Evolutionary conservation across 768 basidiomycete genomes (phyloP), one percentile per base, ranked within the genome.

Genomic region (Nevesoporus exiguus): DNA sequence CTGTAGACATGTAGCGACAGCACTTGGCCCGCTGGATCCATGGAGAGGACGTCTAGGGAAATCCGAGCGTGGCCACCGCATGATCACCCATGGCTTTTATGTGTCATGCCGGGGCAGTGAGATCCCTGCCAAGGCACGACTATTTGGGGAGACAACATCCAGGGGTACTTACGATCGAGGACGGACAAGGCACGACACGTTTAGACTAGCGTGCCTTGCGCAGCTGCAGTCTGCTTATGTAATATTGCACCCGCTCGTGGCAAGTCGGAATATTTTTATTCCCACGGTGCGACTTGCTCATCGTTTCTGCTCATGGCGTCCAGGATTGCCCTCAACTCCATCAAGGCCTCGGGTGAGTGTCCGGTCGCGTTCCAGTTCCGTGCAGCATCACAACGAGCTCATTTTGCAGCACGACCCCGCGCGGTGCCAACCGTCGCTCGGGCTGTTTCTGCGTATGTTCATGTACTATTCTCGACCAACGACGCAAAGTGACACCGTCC

Each of bases 251-350:
- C 11, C 44, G 51, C 34, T 61, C 69, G 70, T 70, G 54, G 52
- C 58, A 58, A 66, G 61, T 57, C 69, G 69, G 69, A 60, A 56
- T 65, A 63, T 60, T 66, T 66, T 59, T 44, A 25, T 71, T 70
- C 70, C 22, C 69, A 70, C 70, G 61, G 49, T 49, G 37, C 55
- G 22, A 48, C 41, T 50, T 49, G 10, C 48, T 52, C 45, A 47
- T 54, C 41, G 37, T 57, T 41, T 54, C 36, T 44, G 51, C 49
- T 55, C 61, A 87, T 87, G 85, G 84, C 84, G 60, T 85, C 85
- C 69, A 82, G 84, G 79, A 81, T 87, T 73, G 84, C 83, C 70
- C 70, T 85, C 62, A 80, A 73, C 76, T 74, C 85, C 47, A 73
- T 88, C 67, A 77, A 82, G 72, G 79, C 78, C 54, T 81, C 80